These are phyloP conservation scores for Rhodotorula glutinis DNA, from an alignment of 1,284 basidiomycete genomes.

Conservation along the genomic window DNA sequence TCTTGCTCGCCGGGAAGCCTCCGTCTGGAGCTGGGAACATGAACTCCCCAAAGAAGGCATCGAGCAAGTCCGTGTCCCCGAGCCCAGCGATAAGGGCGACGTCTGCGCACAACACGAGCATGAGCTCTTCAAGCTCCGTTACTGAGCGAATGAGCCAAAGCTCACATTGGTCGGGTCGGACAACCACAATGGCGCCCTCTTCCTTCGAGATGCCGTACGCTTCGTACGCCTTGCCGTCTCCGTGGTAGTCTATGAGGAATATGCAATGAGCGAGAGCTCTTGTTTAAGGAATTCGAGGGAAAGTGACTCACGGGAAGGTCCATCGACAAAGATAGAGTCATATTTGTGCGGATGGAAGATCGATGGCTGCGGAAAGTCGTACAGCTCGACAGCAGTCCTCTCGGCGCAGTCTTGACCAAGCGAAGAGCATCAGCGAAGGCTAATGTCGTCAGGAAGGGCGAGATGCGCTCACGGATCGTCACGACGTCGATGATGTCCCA, in stretches of 20 bases:
- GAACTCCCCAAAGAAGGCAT: conserved; percentile 40
- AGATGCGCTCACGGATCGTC: conserved; percentile 36
- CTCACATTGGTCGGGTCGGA: conserved; percentile 46
- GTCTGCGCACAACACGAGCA: conserved; percentile 20
- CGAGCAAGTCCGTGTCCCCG: conserved; percentile 35
- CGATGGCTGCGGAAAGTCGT: conserved; percentile 39
- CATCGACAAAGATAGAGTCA: conserved; percentile 44
- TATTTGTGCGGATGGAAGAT: conserved; percentile 37
- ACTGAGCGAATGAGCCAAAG: not conserved
- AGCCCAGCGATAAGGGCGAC: conserved; percentile 36
- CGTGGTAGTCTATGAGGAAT: conserved; percentile 44
- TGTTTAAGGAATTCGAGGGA: not conserved
- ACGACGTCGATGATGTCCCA: conserved; percentile 41
- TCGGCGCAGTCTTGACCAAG: conserved; percentile 28
- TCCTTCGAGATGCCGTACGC: conserved; percentile 47
- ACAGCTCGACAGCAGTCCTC: conserved; percentile 37
- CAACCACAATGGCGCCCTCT: conserved; percentile 46
- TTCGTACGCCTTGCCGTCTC: conserved; percentile 48
- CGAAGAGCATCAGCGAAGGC: not conserved
- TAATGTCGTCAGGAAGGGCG: not conserved
- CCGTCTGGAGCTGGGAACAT: conserved; percentile 32
- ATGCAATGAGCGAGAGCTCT: not conserved
- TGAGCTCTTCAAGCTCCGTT: not conserved
- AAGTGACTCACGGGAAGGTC: conserved; percentile 23
- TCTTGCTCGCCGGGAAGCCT: conserved; percentile 10